A percentile compares a stretch with the other conserved stretches of the same genome.
Conservation (phyloP, 495 filamentous ascomycete genomes). For the Daldinia loculata region DNA sequence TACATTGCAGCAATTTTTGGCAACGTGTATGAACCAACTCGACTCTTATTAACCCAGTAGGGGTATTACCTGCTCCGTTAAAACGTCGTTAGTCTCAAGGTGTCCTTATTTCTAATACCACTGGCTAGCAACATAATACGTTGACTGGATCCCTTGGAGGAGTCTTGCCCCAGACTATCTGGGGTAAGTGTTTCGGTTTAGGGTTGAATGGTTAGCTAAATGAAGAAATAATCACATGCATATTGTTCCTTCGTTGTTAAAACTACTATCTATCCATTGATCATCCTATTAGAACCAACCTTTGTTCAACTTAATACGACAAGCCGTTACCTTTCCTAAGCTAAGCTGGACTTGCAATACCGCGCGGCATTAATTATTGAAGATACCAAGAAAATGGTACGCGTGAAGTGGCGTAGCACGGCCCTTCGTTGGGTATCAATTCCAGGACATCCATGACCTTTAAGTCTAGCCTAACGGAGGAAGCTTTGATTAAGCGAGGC, state of each 20-base stretch:
- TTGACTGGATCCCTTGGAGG: no score
- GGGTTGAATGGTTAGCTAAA: no score
- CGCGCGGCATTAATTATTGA: conserved; percentile 1
- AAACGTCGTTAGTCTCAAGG: no score
- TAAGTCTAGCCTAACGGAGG: not conserved
- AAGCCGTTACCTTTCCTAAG: not conserved
- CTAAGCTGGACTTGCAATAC: not conserved
- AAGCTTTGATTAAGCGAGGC: conserved; percentile 18
- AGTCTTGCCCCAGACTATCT: no score
- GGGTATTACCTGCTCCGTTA: no score
- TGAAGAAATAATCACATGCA: no score
- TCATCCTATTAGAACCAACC: not conserved
- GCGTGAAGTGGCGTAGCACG: conserved; percentile 16
- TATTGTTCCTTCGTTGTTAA: no score
- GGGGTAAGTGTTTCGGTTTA: no score
- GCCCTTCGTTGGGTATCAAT: conserved; percentile 3
- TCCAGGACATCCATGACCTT: not conserved
- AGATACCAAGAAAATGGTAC: conserved; percentile 5
- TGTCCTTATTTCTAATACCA: no score
- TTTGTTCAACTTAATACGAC: conserved; percentile 7
- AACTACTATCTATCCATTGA: no score
- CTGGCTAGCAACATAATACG: no score
- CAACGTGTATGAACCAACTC: not conserved
- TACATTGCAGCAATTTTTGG: not conserved
- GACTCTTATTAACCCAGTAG: no score